Conservation (phyloP, 1,284 basidiomycete genomes). For the Tetrapyrgos nigripes region DNA sequence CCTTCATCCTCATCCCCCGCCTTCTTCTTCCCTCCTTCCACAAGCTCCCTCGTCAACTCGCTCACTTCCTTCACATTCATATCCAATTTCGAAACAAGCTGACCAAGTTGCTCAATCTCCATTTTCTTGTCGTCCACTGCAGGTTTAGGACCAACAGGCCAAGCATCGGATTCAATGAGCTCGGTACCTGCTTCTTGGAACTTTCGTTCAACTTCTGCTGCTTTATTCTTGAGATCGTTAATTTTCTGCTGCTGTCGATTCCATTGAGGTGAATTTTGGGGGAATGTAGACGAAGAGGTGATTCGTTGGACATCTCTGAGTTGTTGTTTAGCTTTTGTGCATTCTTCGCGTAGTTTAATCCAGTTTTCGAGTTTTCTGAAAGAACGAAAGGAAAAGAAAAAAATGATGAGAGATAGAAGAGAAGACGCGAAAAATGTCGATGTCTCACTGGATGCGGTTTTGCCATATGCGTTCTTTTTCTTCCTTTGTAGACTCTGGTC, state of each 20-base stretch:
- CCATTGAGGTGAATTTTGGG: neutral
- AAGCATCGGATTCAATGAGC: constrained; percentile 5
- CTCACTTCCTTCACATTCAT: neutral
- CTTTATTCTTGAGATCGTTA: neutral
- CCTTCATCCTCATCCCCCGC: neutral
- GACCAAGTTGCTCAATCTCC: neutral
- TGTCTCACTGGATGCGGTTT: neutral
- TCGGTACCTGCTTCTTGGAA: neutral
- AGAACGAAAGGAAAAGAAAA: neutral
- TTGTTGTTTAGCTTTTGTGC: neutral
- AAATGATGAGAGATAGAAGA: neutral
- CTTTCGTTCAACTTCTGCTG: neutral
- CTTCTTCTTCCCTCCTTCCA: neutral
- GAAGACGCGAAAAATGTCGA: neutral
- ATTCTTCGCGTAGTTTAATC: neutral
- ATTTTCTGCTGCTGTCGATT: neutral
- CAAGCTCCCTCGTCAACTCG: neutral
- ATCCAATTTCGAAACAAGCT: neutral
- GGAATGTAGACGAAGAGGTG: neutral
- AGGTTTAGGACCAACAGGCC: constrained; percentile 5
- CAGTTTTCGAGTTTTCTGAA: neutral
- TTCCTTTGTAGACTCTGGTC: neutral
- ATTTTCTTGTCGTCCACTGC: neutral
- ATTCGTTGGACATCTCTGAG: neutral
- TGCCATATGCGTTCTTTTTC: neutral